Conservation (phyloP, 1,139 yeast genomes). For the Taiozyma onychis region DNA sequence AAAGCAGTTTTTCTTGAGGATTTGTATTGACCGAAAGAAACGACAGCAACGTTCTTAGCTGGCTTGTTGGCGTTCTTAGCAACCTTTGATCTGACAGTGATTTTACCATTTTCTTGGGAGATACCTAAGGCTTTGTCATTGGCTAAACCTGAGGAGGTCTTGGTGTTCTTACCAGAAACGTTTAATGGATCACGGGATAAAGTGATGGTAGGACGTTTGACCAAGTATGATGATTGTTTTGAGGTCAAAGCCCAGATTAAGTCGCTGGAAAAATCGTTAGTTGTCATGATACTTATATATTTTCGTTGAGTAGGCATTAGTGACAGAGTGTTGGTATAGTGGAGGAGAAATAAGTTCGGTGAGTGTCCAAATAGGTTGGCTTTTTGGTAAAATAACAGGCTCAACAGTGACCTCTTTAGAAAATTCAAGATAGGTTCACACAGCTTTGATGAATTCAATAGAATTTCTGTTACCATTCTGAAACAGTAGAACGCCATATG, state of each 20-base stretch:
- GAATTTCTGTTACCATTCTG: background rate
- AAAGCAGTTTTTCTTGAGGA: slow-evolving; percentile 36
- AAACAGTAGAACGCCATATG: background rate
- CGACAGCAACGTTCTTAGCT: slow-evolving; percentile 31
- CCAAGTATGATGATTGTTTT: slow-evolving; percentile 39
- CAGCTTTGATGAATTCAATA: background rate
- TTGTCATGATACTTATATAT: background rate
- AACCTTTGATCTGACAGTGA: slow-evolving; percentile 37
- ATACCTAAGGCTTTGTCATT: slow-evolving; percentile 44
- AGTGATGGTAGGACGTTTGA: slow-evolving; percentile 39
- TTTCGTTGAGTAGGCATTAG: background rate
- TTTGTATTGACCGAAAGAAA: slow-evolving; percentile 37
- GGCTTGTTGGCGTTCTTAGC: slow-evolving; percentile 39
- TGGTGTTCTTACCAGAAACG: slow-evolving; percentile 39
- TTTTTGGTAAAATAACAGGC: background rate
- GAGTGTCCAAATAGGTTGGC: too few species aligned
- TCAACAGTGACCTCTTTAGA: too few species aligned
- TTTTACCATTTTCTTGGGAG: slow-evolving; percentile 32
- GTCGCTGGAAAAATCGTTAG: slow-evolving; percentile 29
- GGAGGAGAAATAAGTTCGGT: background rate
- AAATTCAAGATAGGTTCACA: background rate
- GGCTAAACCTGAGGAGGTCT: slow-evolving; percentile 40
- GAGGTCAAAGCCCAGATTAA: slow-evolving; percentile 46
- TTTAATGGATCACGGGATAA: slow-evolving; percentile 46
- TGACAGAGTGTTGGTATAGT: background rate